phyloP scores from a whole-genome alignment of 306 rosid genomes.

The Astragalus glycyphyllos region DNA sequence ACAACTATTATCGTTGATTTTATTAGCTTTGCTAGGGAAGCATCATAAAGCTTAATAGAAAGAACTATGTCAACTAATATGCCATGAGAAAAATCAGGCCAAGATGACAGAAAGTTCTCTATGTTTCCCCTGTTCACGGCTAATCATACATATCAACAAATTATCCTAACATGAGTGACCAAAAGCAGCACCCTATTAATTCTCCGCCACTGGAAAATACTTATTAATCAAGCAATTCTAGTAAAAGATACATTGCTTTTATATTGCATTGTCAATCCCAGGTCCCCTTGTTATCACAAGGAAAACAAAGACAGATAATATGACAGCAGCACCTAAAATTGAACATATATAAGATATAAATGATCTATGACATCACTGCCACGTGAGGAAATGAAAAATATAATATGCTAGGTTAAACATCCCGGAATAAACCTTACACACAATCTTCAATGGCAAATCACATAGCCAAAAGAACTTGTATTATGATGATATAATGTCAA shows the following conservation, averaged over 20 bases:
- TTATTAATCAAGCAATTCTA: conserved; percentile 16
- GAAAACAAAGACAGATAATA: conserved; percentile 12
- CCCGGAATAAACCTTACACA: conserved; percentile 13
- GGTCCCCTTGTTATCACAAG: conserved; percentile 19
- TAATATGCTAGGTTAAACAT: conserved; percentile 26
- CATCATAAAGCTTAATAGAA: conserved; percentile 8
- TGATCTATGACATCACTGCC: conserved; percentile 22
- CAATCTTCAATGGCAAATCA: conserved; percentile 27
- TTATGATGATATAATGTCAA: conserved; percentile 20
- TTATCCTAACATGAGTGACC: conserved; percentile 15
- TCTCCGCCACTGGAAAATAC: conserved; percentile 25
- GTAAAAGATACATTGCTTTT: conserved; percentile 5
- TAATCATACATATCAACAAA: conserved; percentile 1
- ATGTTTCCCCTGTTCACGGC: background rate
- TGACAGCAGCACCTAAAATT: conserved; percentile 25
- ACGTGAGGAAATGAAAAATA: conserved; percentile 13
- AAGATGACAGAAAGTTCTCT: background rate
- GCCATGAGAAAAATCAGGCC: conserved; percentile 19
- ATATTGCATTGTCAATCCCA: conserved; percentile 10
- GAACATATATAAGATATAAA: conserved; percentile 29
- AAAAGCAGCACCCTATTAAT: background rate
- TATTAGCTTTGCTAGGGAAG: conserved; percentile 21
- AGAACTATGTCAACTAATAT: conserved; percentile 10
- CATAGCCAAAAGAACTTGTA: conserved; percentile 15
- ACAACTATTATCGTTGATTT: conserved; percentile 3